Base-by-base conservation (phyloP, 192 early-diverging fungal species). In the Backusella westeae region DNA sequence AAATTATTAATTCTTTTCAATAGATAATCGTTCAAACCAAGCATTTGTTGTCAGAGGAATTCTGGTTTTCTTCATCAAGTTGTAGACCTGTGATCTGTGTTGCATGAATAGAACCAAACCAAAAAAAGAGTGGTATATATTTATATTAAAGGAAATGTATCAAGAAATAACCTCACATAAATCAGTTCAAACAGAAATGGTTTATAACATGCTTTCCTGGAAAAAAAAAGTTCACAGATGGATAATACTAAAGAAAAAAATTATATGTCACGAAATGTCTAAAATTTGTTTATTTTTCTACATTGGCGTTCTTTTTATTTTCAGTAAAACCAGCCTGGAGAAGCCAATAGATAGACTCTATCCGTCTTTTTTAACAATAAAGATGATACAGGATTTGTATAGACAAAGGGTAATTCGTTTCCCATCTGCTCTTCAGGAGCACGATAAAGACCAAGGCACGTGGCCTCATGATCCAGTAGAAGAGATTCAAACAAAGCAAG, bases 351-450 rank as follows among this genome's bases (percentile, higher is more conserved):
- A 76, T 90, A 93, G 5, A 93, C 69, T 52, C 79, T 71, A 69
- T 93, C 91, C 21, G 83, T 82, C 23, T 72, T 72, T 63, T 82
- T 86, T 75, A 91, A 52, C 6, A 90, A 36, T 19, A 91, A 79
- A 15, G 80, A 83, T 41, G 87, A 80, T 34, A 89, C 75, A 9
- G 91, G 91, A 75, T 93, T 93, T 1, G 88, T 90, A 82, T 87
- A 89, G 5, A 93, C 88, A 81, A 89, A 93, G 0, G 91, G 89
- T 9, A 88, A 71, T 52, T 80, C 82, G 81, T 93, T 91, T 1
- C 86, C 83, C 21, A 83, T 66, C 7, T 80, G 79, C 17, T 67
- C 67, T 39, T 85, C 84, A 1, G 84, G 77, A 0, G 78, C 80
- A 8, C 86, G 78, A 56, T 80, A 81, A 1, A 87, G 56, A 1